Evolutionary conservation across 192 early-diverging fungal species (phyloP).

Genomic region (Coemansia sp.): DNA sequence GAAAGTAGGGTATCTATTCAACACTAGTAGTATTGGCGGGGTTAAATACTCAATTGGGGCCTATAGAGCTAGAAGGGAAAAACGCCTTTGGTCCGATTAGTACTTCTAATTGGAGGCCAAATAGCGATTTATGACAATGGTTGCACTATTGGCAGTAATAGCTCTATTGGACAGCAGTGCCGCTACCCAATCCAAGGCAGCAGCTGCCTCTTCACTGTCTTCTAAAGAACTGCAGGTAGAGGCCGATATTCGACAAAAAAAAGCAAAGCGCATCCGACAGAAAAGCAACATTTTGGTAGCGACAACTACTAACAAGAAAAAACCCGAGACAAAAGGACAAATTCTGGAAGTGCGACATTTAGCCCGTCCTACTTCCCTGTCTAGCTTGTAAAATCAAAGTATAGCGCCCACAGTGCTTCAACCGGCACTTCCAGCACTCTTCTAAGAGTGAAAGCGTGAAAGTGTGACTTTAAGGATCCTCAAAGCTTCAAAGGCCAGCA

Average conservation of each 20-base stretch:
- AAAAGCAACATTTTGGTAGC: too few relatives aligned
- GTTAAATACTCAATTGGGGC: too few relatives aligned
- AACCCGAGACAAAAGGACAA: constrained; percentile 29
- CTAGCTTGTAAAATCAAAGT: constrained; percentile 14
- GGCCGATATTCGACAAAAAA: too few relatives aligned
- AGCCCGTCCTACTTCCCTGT: constrained; percentile 44
- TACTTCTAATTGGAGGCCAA: too few relatives aligned
- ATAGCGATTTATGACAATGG: too few relatives aligned
- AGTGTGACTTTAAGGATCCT: too few relatives aligned
- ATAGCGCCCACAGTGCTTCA: neutral
- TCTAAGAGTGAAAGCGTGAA: too few relatives aligned
- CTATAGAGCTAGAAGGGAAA: neutral
- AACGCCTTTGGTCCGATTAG: too few relatives aligned
- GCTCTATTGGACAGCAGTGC: neutral
- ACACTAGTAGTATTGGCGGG: too few relatives aligned
- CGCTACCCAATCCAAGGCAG: neutral
- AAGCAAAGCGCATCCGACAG: neutral
- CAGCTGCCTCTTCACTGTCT: neutral
- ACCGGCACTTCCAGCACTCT: too few relatives aligned
- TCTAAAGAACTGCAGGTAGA: constrained; percentile 11
- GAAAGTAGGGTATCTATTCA: neutral
- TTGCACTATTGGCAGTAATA: neutral
- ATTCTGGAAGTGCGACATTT: constrained; percentile 5
- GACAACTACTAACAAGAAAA: constrained; percentile 18
- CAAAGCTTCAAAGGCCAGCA: too few relatives aligned